Conservation (phyloP, 495 filamentous ascomycete genomes). For the Cercophora samala region DNA sequence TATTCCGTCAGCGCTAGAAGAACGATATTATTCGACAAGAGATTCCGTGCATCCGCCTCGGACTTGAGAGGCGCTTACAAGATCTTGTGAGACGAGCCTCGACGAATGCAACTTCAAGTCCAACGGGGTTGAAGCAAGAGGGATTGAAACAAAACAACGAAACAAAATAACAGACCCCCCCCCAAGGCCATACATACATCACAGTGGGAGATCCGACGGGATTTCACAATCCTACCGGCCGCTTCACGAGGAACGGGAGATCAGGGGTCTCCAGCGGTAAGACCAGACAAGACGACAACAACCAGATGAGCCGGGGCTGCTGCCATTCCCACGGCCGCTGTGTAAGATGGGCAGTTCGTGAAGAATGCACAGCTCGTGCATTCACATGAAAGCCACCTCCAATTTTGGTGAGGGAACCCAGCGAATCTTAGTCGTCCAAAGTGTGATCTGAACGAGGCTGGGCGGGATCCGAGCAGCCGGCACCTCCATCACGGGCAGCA, state of each 20-base stretch:
- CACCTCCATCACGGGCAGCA: neutral
- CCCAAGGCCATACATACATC: neutral
- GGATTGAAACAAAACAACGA: neutral
- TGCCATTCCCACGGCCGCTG: neutral
- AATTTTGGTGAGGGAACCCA: neutral
- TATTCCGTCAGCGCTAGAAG: neutral
- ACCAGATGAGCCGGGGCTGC: neutral
- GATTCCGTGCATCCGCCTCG: constrained; percentile 3
- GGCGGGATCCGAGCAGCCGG: constrained; percentile 5
- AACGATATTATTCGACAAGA: neutral
- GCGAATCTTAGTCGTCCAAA: neutral
- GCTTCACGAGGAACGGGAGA: neutral
- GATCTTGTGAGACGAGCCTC: neutral
- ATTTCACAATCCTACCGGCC: neutral
- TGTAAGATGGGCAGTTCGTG: too few species aligned
- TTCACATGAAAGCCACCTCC: neutral
- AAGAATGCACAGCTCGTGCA: neutral
- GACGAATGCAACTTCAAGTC: neutral
- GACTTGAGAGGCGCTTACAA: neutral
- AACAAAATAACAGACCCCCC: neutral
- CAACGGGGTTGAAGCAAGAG: neutral
- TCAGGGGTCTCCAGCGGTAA: neutral
- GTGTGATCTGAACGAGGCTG: constrained; percentile 3
- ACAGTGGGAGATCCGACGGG: neutral
- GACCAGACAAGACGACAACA: neutral